Conservation (phyloP, 164 flowering plant genomes). For the Tinospora cordifolia region DNA sequence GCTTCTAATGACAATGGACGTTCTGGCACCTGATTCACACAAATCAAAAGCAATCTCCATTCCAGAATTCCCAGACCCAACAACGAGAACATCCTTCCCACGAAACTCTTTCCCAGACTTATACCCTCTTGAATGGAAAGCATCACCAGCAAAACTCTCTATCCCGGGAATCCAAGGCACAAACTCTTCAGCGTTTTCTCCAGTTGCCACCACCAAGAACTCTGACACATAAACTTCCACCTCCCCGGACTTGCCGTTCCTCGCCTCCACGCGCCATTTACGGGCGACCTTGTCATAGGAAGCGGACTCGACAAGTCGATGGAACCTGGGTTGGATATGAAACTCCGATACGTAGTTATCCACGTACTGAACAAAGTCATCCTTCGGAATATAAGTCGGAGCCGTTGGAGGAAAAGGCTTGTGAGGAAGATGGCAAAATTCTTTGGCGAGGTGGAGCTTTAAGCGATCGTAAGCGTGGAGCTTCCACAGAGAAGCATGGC, state of each 20-base stretch:
- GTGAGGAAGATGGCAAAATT: constrained; percentile 21
- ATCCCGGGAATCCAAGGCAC: constrained; percentile 7
- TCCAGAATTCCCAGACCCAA: constrained; percentile 16
- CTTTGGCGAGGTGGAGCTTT: constrained; percentile 20
- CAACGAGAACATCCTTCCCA: constrained; percentile 12
- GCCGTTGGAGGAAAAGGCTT: constrained; percentile 10
- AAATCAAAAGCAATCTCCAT: constrained; percentile 18
- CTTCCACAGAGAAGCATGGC: constrained; percentile 22
- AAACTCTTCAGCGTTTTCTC: constrained; percentile 8
- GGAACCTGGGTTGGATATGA: constrained; percentile 1
- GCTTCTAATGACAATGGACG: constrained; percentile 6
- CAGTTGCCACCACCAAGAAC: constrained; percentile 10
- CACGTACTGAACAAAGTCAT: constrained; percentile 15
- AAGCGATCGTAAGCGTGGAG: constrained; percentile 22
- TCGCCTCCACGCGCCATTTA: constrained; percentile 6
- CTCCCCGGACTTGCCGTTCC: neutral
- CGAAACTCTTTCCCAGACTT: neutral
- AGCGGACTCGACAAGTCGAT: constrained; percentile 7
- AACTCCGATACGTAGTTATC: constrained; percentile 10
- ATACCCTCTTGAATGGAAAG: constrained; percentile 2
- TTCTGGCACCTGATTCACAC: neutral
- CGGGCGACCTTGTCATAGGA: neutral
- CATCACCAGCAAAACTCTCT: constrained; percentile 5
- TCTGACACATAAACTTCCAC: neutral
- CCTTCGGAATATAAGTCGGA: constrained; percentile 14